Base-by-base conservation (phyloP, 1,139 yeast genomes). In the Suzukiozyma palmioleophila region DNA sequence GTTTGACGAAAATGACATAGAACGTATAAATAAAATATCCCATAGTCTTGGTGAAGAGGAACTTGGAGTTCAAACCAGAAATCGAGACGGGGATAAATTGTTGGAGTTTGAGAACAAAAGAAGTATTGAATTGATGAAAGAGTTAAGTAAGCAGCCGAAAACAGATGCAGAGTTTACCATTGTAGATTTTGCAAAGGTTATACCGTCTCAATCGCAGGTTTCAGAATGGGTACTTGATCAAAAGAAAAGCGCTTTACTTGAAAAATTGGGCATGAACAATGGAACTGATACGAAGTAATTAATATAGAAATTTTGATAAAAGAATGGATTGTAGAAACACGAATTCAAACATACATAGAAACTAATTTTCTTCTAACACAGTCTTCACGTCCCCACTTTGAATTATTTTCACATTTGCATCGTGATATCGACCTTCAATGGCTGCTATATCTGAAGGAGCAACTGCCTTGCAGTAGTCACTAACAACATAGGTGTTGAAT, bases 401-500 rank as follows among this genome's bases (percentile, higher is more conserved):
- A 14, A 36, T 24, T 26, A 64, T 48, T 9, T 46, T 45, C 11
- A 70, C 72, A 1, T 64, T 64, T 4, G 52, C 62, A 1, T 50
- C 48, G 9, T 36, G 32, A 43, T 64, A 70, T n/a, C 36, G 26
- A 12, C 48, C 39, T 33, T 66, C 71, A 1, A 70, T 64, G 28
- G 59, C 55, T 0, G 18, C 39, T 2, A 38, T 44, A 21, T 60
- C 59, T 2, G 61, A 68, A 1, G 71, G 67, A 41, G 52, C 52
- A 10, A 70, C 75, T 36, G 68, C 56, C 40, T 49, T 59, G 36
- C 64, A 70, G 34, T 77, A 77, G 25, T 77, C 76, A 43, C 68
- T 66, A 9, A 87, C 49, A 2, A 90, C 86, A 40, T 55, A 67
- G 0, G 95, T 79, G 5, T 72, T 61, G 56, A 74, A 88, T 0